These are phyloP conservation scores for Candida sojae DNA, from an alignment of 1,139 yeast species.

Conservation along the genomic window DNA sequence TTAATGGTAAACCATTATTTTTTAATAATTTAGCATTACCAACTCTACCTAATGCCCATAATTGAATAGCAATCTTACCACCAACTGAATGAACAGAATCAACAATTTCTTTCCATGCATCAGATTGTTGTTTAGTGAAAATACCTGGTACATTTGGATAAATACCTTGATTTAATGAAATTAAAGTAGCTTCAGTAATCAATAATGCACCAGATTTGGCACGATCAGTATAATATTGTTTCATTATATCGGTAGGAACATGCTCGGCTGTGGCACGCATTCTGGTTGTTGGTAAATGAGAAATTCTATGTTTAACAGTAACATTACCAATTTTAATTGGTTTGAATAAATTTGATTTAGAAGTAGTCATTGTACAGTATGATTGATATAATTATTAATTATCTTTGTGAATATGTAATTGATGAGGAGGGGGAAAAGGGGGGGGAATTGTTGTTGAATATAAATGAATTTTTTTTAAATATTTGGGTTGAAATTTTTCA, in stretches of 20 bases:
- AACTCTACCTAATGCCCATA: conserved; percentile 64
- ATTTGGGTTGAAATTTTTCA: not conserved
- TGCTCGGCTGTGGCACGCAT: conserved; percentile 46
- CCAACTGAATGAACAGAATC: conserved; percentile 18
- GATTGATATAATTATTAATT: not conserved
- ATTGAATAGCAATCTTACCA: conserved; percentile 44
- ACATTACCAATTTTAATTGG: conserved; percentile 48
- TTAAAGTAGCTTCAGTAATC: conserved; percentile 38
- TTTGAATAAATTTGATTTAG: conserved; percentile 40
- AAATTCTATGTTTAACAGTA: conserved; percentile 43
- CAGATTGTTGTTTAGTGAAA: conserved; percentile 48
- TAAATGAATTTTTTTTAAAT: not conserved
- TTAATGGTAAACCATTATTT: conserved; percentile 24
- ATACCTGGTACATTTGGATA: conserved; percentile 55
- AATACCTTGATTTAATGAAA: conserved; percentile 34
- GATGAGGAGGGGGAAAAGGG: too few relatives aligned
- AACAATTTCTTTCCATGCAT: conserved; percentile 56
- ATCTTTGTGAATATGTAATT: too few relatives aligned
- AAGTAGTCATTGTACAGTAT: conserved; percentile 7
- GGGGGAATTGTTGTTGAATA: not conserved
- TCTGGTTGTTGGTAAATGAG: conserved; percentile 58
- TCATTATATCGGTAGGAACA: conserved; percentile 49
- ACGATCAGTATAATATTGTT: conserved; percentile 55
- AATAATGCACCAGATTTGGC: conserved; percentile 55
- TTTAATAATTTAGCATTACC: conserved; percentile 47